Percentiles rank a stretch among this genome's conserved stretches.
Conservation (phyloP, 176 grass and related monocot species). For the Oryza rufipogon region DNA sequence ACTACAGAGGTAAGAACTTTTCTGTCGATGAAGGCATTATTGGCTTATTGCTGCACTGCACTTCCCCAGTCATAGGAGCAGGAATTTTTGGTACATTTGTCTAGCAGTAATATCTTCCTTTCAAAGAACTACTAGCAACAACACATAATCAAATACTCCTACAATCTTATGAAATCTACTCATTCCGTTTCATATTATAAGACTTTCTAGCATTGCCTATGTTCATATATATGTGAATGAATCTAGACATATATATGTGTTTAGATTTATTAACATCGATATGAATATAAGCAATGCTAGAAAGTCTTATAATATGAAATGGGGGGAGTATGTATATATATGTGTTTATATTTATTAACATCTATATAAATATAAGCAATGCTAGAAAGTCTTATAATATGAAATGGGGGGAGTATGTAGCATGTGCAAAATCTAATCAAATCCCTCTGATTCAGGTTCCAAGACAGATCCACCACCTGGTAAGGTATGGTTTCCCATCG, state of each 20-base stretch:
- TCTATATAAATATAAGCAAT: too few species aligned
- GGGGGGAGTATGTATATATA: too few species aligned
- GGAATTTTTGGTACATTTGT: background rate
- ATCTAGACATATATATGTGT: too few species aligned
- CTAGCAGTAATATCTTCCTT: background rate
- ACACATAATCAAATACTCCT: background rate
- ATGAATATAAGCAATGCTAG: too few species aligned
- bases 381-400: too few species aligned
- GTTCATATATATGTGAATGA: too few species aligned
- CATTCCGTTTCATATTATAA: too few species aligned
- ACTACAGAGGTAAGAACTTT: slow-evolving; percentile 24
- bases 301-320: too few species aligned
- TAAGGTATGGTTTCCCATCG: slow-evolving; percentile 35
- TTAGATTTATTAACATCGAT: too few species aligned
- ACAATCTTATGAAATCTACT: background rate
- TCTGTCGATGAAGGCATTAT: background rate
- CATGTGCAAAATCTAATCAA: background rate
- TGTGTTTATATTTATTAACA: too few species aligned
- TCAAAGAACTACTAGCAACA: background rate
- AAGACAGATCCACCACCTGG: slow-evolving; percentile 37
- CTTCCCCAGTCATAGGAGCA: background rate
- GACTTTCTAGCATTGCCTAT: too few species aligned
- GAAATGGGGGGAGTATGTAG: background rate
- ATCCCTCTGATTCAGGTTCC: slow-evolving; percentile 33
- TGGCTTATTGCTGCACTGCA: background rate